Evolutionary conservation across 116 monocot genomes (phyloP), one percentile per base, ranked within the genome.

Genomic region (Phalaenopsis hybrid): DNA sequence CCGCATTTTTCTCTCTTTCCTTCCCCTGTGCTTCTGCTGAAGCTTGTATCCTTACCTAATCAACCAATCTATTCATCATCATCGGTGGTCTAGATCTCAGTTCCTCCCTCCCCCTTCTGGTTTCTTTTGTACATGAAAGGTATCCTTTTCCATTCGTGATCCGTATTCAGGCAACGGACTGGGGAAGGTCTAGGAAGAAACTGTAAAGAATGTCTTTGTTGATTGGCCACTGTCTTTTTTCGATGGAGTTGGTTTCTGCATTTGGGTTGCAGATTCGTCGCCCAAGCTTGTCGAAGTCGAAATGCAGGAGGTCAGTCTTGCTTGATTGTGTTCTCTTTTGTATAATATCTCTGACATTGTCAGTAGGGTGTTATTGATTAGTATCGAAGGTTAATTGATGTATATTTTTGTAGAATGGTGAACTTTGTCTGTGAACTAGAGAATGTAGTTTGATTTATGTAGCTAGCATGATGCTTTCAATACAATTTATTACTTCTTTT

Each of bases 251-350:
- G 37, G 72, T 15, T 72, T 72, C 72, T 72, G 10, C 72, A 72
- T 72, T 72, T 72, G 72, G 72, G 37, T 5, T 72, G 72, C 31
- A 72, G 72, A 31, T 41, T 10, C 34, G 13, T 34, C 13, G 37
- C 31, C 37, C 16, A 31, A 72, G 16, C 34, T 72, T 72, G 72
- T 41, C 72, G 3, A 72, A 72, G 31, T 41, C 72, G 0, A 72
- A 72, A 11, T 72, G 72, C 34, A 72, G 41, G 31, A 72, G 72
- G 72, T 72, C 10, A 72, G 15, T 15, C 72, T 21, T 34, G 37
- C 23, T 72, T 72, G 72, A 72, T 72, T 72, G 13, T 72, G 0
- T 72, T 72, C 72, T 41, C 3, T 72, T 72, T 72, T 72, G 25
- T 16, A 72, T 72, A 15, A 11, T 41, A 34, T 72, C 37, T 0